Evolutionary conservation across 257 asterid genomes (phyloP), one percentile per base, ranked within the genome.

Genomic region (Jacaranda copaia): DNA sequence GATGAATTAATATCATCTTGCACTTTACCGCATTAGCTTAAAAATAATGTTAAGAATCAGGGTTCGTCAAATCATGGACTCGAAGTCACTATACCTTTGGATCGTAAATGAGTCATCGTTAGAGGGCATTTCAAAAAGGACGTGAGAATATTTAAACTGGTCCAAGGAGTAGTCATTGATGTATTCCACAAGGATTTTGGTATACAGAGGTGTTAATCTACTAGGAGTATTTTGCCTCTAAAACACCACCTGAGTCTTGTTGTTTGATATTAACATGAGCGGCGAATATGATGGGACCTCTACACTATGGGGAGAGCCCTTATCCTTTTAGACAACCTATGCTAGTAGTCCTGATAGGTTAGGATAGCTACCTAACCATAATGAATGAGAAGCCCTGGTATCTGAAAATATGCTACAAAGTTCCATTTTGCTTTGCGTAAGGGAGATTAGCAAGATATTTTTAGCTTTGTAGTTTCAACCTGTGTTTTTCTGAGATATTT

Each of bases 1-100:
- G 56, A 61, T 61, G 62, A 45, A 35, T 49, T 60, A 51, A 61
- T 46, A 78, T 19, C 43, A 53, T 60, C 73, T 25, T 39, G 53
- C 65, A 69, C 48, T 35, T 63, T 61, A 52, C 8, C 12, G 51
- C 53, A 19, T 52, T 36, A n/a, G 16, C 53, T 68, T 25, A 18
- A 46, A 68, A 46, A 45, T 11, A 35, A 49, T 62, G 72, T 51
- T 61, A 48, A 35, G 55, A 74, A 62, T 63, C 62, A 62, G 18
- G n/a, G 48, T 55, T 11, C 8, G 40, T 16, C 16, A 45, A 39
- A 40, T 12, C 6, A 32, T 70, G 51, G 48, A 52, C 36, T 70
- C 52, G 62, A 67, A 19, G n/a, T 19, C 55, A 43, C 11, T 32
- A 59, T 39, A 39, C 9, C 16, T 9, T 70, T 53, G 20, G 75